A percentile compares a stretch with the other conserved stretches of the same genome.
phyloP scores from a whole-genome alignment of 2,329 filamentous ascomycete species.

The Calcarisporium arbuscula region DNA sequence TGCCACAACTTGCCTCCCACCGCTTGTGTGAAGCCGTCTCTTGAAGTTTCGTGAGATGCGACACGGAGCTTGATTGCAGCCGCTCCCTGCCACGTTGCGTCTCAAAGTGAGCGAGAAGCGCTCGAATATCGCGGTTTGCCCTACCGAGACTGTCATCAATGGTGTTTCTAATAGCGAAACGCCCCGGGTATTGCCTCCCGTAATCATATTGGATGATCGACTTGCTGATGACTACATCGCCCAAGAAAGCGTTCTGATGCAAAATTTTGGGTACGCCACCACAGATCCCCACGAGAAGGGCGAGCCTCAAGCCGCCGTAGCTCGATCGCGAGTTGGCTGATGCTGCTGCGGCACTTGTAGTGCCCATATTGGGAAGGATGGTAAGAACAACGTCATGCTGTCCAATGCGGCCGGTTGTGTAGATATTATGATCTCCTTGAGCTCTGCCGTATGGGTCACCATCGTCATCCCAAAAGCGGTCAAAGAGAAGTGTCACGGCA shows the following conservation, averaged over 20 bases:
- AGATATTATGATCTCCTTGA: slow-evolving; percentile 20
- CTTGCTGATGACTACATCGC: slow-evolving; percentile 27
- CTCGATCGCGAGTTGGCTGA: slow-evolving; percentile 23
- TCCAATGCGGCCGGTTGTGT: slow-evolving; percentile 22
- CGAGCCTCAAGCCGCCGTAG: slow-evolving; percentile 25
- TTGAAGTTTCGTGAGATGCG: slow-evolving; percentile 14
- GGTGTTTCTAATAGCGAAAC: slow-evolving; percentile 18
- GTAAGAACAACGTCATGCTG: slow-evolving; percentile 22
- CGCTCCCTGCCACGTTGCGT: slow-evolving; percentile 10
- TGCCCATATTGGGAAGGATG: slow-evolving; percentile 21
- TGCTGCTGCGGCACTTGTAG: slow-evolving; percentile 17
- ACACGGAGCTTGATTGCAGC: slow-evolving; percentile 6
- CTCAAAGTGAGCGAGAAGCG: slow-evolving; percentile 16
- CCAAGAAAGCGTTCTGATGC: slow-evolving; percentile 15
- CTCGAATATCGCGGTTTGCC: slow-evolving; percentile 20
- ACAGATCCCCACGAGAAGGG: slow-evolving; percentile 33
- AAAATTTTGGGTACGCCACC: slow-evolving; percentile 25
- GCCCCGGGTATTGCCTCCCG: slow-evolving; percentile 16
- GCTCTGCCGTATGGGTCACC: slow-evolving; percentile 15
- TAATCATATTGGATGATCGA: slow-evolving; percentile 22
- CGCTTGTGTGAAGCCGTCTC: no score
- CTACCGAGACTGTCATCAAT: slow-evolving; percentile 19
- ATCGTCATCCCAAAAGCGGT: slow-evolving; percentile 20
- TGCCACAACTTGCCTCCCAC: no score
- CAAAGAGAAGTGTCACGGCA: slow-evolving; percentile 16